Conservation (phyloP, 306 rosid genomes). For the Rosa chinensis region DNA sequence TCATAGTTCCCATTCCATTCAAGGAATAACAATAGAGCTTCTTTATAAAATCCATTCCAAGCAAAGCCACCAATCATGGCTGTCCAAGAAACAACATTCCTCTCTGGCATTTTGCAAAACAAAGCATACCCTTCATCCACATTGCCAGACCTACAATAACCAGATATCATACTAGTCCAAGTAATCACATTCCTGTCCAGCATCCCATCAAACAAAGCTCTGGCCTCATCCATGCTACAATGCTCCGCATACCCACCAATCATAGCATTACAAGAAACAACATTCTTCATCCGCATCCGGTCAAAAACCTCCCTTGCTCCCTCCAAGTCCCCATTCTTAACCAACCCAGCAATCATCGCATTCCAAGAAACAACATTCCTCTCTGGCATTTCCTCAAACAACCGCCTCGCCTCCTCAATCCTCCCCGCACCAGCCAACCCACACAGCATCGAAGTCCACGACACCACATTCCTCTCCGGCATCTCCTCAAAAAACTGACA, state of each 20-base stretch:
- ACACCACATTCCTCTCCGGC: slow-evolving; percentile 67
- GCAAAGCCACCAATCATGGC: slow-evolving; percentile 80
- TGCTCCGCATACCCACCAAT: slow-evolving; percentile 56
- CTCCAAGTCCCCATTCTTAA: slow-evolving; percentile 54
- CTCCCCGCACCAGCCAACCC: slow-evolving; percentile 46
- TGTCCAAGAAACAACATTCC: slow-evolving; percentile 76
- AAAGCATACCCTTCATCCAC: slow-evolving; percentile 54
- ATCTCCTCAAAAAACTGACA: slow-evolving; percentile 43
- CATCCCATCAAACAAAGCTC: slow-evolving; percentile 59
- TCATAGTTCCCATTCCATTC: slow-evolving; percentile 31
- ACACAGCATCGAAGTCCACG: slow-evolving; percentile 70
- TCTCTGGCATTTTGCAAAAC: slow-evolving; percentile 57
- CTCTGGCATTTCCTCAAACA: slow-evolving; percentile 73
- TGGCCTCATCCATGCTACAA: slow-evolving; percentile 62
- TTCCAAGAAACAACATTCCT: slow-evolving; percentile 74
- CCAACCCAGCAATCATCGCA: slow-evolving; percentile 51
- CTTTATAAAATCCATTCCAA: slow-evolving; percentile 58
- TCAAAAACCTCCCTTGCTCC: slow-evolving; percentile 58
- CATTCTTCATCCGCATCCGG: slow-evolving; percentile 34
- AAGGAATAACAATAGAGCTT: slow-evolving; percentile 60
- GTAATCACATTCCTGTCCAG: slow-evolving; percentile 53
- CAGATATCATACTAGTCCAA: slow-evolving; percentile 77
- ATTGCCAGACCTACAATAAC: slow-evolving; percentile 59
- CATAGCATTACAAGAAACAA: slow-evolving; percentile 67
- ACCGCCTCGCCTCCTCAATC: slow-evolving; percentile 48